These are phyloP conservation scores for Bipolaris oryzae DNA, from an alignment of 2,329 filamentous ascomycete species.

Conservation along the genomic window DNA sequence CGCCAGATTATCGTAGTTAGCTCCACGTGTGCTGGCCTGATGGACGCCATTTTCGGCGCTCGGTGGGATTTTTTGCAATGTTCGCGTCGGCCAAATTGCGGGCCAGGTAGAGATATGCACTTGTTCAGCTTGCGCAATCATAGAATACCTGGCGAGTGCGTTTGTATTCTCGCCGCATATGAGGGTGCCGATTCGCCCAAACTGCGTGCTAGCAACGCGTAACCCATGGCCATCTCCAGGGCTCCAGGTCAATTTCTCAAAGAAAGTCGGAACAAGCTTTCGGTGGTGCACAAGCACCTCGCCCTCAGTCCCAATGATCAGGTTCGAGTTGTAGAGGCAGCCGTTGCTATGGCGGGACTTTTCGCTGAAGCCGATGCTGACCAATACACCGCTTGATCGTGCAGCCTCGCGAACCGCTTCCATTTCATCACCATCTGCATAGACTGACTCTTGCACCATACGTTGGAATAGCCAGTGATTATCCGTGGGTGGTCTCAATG, in stretches of 20 bases:
- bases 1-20: conserved; percentile 61
- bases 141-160: conserved; percentile 58
- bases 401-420: conserved; percentile 40
- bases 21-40: background rate
- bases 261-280: conserved; percentile 63
- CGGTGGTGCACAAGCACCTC: conserved; percentile 59
- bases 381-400: conserved; percentile 46
- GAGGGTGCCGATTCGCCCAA: conserved; percentile 57
- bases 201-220: conserved; percentile 53
- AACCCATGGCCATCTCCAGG: conserved; percentile 60
- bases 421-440: conserved; percentile 35
- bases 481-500: conserved; percentile 54
- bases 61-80: conserved; percentile 5
- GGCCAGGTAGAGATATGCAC: conserved; percentile 64
- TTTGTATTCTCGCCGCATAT: conserved; percentile 67
- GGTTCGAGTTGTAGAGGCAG: conserved; percentile 59
- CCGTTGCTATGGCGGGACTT: conserved; percentile 52
- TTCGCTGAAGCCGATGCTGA: conserved; percentile 61
- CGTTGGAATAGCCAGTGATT: conserved; percentile 59
- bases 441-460: conserved; percentile 39
- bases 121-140: conserved; percentile 63
- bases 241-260: conserved; percentile 62
- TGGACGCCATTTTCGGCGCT: background rate
- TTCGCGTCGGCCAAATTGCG: conserved; percentile 59
- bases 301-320: conserved; percentile 55